phyloP scores from a whole-genome alignment of 2,329 filamentous ascomycete genomes.

The Madurella mycetomatis region DNA sequence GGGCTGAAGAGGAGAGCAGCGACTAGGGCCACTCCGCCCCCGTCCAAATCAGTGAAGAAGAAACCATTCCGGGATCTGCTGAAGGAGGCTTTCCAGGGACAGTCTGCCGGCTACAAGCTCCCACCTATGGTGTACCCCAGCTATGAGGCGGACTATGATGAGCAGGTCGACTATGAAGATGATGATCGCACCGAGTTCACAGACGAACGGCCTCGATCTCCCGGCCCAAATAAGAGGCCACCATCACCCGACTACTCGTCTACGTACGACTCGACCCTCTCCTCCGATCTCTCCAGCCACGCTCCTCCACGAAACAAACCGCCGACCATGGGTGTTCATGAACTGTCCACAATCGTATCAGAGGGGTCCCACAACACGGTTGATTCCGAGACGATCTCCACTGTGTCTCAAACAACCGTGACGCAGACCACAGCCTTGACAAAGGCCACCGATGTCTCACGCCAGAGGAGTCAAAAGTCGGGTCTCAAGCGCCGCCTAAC shows the following conservation, averaged over 20 bases:
- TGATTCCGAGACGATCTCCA: constrained; percentile 49
- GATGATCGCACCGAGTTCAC: constrained; percentile 21
- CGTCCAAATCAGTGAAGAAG: constrained; percentile 44
- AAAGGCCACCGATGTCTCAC: constrained; percentile 42
- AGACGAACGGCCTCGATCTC: constrained; percentile 29
- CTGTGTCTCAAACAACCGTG: constrained; percentile 46
- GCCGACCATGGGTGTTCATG: constrained; percentile 52
- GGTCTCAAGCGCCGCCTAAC: constrained; percentile 72
- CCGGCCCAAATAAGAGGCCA: constrained; percentile 31
- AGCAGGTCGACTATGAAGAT: constrained; percentile 24
- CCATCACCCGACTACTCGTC: constrained; percentile 30
- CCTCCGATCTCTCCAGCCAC: constrained; percentile 25
- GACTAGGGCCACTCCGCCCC: constrained; percentile 47
- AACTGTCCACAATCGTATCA: constrained; percentile 55
- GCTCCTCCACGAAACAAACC: constrained; percentile 32
- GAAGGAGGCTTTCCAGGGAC: constrained; percentile 59
- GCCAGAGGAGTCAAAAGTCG: constrained; percentile 44
- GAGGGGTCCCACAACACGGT: constrained; percentile 44
- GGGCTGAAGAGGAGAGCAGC: constrained; percentile 54
- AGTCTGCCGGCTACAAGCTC: constrained; percentile 48
- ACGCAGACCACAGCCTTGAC: constrained; percentile 50
- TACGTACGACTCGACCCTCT: constrained; percentile 27
- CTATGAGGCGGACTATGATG: constrained; percentile 31
- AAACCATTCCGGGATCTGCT: constrained; percentile 54
- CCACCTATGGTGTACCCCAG: constrained; percentile 47